These are phyloP conservation scores for Trichophyton simii DNA, from an alignment of 2,329 filamentous ascomycete genomes.

Conservation along the genomic window DNA sequence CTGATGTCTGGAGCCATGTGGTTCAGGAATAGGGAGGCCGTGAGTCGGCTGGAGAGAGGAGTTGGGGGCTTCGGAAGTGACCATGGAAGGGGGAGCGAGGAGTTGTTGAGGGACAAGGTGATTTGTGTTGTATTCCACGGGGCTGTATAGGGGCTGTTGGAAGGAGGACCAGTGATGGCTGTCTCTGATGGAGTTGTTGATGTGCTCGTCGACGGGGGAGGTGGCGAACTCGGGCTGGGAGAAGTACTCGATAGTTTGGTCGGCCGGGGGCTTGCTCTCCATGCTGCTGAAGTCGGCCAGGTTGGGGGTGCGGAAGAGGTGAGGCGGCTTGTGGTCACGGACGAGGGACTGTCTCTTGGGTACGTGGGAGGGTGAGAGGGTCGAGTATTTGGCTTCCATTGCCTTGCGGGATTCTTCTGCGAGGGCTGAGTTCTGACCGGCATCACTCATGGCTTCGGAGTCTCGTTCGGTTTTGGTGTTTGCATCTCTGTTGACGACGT, in stretches of 20 bases:
- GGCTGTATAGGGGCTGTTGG: constrained; percentile 3
- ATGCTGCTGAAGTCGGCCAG: background rate
- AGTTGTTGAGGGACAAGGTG: constrained; percentile 1
- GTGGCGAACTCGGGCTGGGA: constrained; percentile 1
- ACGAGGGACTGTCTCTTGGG: background rate
- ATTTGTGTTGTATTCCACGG: background rate
- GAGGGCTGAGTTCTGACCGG: background rate
- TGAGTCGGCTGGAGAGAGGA: background rate
- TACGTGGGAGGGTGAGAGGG: background rate
- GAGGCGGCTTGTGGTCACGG: background rate
- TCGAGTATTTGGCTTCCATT: background rate
- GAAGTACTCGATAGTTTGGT: constrained; percentile 4
- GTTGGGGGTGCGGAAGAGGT: background rate
- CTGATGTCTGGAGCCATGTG: constrained; percentile 1
- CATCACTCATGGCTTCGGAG: constrained; percentile 8
- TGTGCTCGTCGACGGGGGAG: constrained; percentile 5
- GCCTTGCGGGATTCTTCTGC: background rate
- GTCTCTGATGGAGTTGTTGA: background rate
- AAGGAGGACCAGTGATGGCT: constrained; percentile 3
- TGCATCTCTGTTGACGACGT: constrained; percentile 27
- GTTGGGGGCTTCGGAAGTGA: background rate
- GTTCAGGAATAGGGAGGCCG: background rate
- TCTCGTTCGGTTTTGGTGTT: constrained; percentile 10
- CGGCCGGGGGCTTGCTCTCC: background rate
- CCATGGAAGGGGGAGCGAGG: background rate